Conservation (phyloP, 352 stramenopile species). For the Phytophthora multivora region DNA sequence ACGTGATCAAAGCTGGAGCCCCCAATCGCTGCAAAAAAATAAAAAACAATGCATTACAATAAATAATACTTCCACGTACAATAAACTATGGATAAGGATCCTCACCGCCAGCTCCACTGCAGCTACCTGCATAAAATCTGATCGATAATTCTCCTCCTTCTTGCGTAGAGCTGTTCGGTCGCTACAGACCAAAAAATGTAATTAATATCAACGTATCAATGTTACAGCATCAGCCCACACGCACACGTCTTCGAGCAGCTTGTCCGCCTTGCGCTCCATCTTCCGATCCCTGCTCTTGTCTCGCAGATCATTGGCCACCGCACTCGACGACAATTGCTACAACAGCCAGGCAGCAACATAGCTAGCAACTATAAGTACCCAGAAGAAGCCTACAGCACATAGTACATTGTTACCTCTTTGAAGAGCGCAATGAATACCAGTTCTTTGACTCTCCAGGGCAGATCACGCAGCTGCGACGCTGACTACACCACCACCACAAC, state of each 20-base stretch:
- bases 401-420: conserved; percentile 38
- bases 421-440: conserved; percentile 52
- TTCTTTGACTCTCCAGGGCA: conserved; percentile 59
- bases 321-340: conserved; percentile 52
- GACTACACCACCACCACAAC: conserved; percentile 26
- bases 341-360: neutral
- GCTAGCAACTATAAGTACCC: neutral
- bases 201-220: conserved; percentile 1
- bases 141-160: conserved; percentile 62
- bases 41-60: neutral
- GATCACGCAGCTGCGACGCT: conserved; percentile 45
- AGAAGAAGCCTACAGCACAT: neutral
- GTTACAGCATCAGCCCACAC: neutral
- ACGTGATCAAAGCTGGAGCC: conserved; percentile 56
- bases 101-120: conserved; percentile 55
- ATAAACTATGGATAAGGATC: too few species aligned
- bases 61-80: neutral
- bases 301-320: conserved; percentile 43
- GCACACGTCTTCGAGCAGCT: conserved; percentile 36
- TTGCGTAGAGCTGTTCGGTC: conserved; percentile 47
- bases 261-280: conserved; percentile 59
- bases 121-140: conserved; percentile 59
- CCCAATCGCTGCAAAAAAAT: conserved; percentile 46
- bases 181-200: conserved; percentile 18
- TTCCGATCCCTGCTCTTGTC: conserved; percentile 35